Evolutionary conservation across 768 basidiomycete species (phyloP), one percentile per base, ranked within the genome.

Genomic region (Leccinum longicurvipes): DNA sequence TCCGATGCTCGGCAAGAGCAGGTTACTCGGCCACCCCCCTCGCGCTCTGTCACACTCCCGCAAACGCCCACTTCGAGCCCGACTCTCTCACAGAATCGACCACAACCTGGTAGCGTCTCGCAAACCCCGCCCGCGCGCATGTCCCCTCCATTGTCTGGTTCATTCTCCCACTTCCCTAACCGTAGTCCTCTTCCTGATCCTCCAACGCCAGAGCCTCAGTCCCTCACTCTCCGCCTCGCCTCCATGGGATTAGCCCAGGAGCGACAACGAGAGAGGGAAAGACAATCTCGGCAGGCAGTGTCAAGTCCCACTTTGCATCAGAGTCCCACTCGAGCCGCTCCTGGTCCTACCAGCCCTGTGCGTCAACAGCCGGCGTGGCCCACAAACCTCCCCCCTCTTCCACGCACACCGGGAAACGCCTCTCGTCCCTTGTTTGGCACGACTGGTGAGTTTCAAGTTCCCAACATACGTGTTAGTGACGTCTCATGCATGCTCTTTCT

Each of bases 181-280:
- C 66, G 47, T 21, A 48, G 39, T 42, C 42, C 58, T 14, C 15
- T 31, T 44, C 28, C 41, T 32, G 24, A 47, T n/a, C 32, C 59
- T 45, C 14, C 59, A n/a, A 11, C 31, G 7, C 29, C 50, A 29
- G 63, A 58, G 32, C 61, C 59, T 15, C 69, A 54, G 55, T 72
- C 68, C 17, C 62, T 71, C 45, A 71, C 73, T 3, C 63, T 71
- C 19, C 74, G 72, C 48, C 61, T 74, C 51, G 73, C 73, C 25
- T 58, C 70, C 6, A 60, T 67, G 41, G 56, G 62, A 15, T 51
- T 73, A 23, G 50, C 48, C 19, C 66, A 63, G 36, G 67, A 67
- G 21, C 62, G 56, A 28, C 59, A 60, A 27, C 58, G 57, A 27
- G 61, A 61, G 17, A 60, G 45, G 29, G 44, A 67, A 25, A 45